phyloP scores from a whole-genome alignment of 164 flowering plant species.

The Magnolia sinica region DNA sequence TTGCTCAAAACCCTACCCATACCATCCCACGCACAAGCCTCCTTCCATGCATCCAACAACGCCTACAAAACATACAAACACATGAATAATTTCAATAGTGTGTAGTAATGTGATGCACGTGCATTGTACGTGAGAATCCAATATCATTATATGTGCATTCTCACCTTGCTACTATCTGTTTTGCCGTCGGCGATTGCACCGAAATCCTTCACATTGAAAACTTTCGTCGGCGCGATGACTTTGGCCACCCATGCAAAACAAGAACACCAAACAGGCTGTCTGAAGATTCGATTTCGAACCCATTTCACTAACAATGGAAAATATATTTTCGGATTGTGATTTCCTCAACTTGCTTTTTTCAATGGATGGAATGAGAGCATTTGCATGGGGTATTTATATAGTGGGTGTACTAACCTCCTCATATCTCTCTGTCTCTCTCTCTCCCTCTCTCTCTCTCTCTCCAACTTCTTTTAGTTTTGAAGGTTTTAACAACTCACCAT shows the following conservation, averaged over 20 bases:
- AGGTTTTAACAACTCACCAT: too few species aligned
- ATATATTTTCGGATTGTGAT: too few species aligned
- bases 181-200: slow-evolving; percentile 4
- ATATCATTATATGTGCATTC: not conserved
- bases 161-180: slow-evolving; percentile 5
- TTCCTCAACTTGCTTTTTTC: too few species aligned
- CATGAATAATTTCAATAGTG: not conserved
- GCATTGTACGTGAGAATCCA: not conserved
- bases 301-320: not conserved
- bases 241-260: not conserved
- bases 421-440: too few species aligned
- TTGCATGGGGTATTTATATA: too few species aligned
- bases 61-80: not conserved
- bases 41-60: not conserved
- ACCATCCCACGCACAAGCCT: not conserved
- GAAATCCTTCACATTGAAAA: slow-evolving; percentile 9
- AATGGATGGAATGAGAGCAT: too few species aligned
- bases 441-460: too few species aligned
- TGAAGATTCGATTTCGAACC: not conserved
- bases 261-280: not conserved
- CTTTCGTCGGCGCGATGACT: not conserved
- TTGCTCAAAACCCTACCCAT: too few species aligned
- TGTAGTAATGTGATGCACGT: not conserved
- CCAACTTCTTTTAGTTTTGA: too few species aligned
- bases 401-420: too few species aligned